Evolutionary conservation across 768 basidiomycete species (phyloP).

Genomic region (Boletales sp.): DNA sequence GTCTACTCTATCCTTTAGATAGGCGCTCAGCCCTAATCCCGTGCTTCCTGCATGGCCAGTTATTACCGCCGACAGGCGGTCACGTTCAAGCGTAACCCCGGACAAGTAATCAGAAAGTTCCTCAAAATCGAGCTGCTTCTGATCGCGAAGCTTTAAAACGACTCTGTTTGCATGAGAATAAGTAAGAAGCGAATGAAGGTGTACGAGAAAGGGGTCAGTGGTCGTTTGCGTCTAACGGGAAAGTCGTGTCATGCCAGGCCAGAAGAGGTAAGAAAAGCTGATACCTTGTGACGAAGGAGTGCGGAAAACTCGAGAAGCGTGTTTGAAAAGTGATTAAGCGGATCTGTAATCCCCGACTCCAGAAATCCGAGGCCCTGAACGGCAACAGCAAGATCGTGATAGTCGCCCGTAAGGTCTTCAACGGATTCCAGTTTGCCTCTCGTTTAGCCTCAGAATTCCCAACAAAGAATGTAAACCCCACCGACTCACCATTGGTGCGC

Average conservation of each 20-base stretch:
- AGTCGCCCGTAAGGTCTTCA: constrained; percentile 96
- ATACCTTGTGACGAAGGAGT: constrained; percentile 76
- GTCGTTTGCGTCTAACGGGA: constrained; percentile 74
- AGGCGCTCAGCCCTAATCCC: constrained; percentile 81
- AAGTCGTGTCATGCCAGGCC: background rate
- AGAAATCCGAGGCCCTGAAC: constrained; percentile 97
- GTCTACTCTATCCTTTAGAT: constrained; percentile 90
- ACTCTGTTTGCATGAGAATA: constrained; percentile 91
- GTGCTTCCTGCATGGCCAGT: constrained; percentile 84
- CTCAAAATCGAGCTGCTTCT: constrained; percentile 98
- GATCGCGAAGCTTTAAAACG: constrained; percentile 94
- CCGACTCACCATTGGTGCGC: constrained; percentile 78
- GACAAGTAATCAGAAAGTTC: constrained; percentile 94
- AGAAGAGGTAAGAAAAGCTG: constrained; percentile 15
- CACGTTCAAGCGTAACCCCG: constrained; percentile 89
- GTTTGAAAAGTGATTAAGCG: constrained; percentile 94
- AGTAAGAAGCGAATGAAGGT: constrained; percentile 88
- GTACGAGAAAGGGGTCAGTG: constrained; percentile 86
- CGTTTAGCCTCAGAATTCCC: constrained; percentile 77
- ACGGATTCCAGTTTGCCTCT: constrained; percentile 77
- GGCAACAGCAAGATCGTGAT: constrained; percentile 93
- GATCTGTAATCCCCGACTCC: constrained; percentile 98
- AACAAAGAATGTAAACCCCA: constrained; percentile 23
- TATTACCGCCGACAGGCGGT: constrained; percentile 85
- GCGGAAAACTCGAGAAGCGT: constrained; percentile 94